Evolutionary conservation across 2,329 filamentous ascomycete genomes (phyloP), one percentile per base, ranked within the genome.

Genomic region (Diplodia corticola): DNA sequence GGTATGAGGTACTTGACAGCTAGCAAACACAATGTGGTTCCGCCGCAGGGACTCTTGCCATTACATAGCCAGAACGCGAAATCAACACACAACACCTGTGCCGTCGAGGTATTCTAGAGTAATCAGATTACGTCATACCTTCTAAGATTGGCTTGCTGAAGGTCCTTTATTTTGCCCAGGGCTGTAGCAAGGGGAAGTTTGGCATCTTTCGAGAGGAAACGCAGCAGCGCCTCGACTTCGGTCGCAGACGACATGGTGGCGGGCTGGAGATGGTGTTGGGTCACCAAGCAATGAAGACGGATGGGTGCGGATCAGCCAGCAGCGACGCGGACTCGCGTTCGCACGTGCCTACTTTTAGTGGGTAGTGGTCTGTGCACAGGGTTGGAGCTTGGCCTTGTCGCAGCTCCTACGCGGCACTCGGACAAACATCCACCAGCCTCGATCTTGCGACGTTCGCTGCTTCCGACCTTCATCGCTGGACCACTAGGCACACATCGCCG

Each of bases 161-260:
- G 78, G n/a, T 81, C 79, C 68, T 83, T 83, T 64, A 85, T 78
- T 71, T 86, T 86, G 64, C 79, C 72, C 74, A 88, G 83, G 12
- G 85, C 85, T 30, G 78, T 76, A 4, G 82, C 81, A 5, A 88
- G 76, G 2, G 86, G 83, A 0, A 88, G 69, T 71, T 86, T 87
- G 33, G 81, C 81, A 70, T 88, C 85, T 74, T 86, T 82, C 1
- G 83, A 83, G 26, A 88, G 76, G 69, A 88, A 88, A 13, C 85
- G 83, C 37, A 88, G 76, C 15, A 88, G 73, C 15, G 75, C 70
- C 71, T 84, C 81, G 5, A 83, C 70, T 50, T 81, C 77, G 20
- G 72, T 70, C 35, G 74, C 67, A 4, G 72, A 73, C n/a, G 76
- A 66, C 76, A 78, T 79, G n/a, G 49, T 40, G 15, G 48, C 6